These are phyloP conservation scores for Loxodes magnus DNA, from an alignment of 73 alveolate species.

Conservation along the genomic window DNA sequence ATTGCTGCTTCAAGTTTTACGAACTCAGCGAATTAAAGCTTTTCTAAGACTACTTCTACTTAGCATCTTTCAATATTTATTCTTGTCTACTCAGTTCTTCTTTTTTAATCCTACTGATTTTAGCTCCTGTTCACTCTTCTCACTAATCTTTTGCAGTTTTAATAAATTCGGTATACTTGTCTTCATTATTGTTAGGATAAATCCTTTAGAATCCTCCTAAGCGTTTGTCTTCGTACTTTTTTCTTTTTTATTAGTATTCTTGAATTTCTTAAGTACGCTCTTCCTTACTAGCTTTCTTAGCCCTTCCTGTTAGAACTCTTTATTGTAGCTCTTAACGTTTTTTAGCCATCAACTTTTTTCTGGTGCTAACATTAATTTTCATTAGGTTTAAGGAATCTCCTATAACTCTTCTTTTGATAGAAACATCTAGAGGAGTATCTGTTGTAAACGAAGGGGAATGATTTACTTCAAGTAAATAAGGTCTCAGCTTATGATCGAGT, in stretches of 20 bases:
- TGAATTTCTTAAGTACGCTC: conserved; percentile 13
- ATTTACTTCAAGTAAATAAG: conserved; percentile 60
- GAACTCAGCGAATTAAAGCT: too few relatives aligned
- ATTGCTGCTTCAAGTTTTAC: too few relatives aligned
- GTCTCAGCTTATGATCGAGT: conserved; percentile 36
- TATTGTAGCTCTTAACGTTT: conserved; percentile 9
- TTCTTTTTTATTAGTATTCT: conserved; percentile 17
- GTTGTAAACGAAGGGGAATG: conserved; percentile 63
- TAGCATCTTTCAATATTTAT: too few relatives aligned
- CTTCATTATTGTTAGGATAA: conserved; percentile 12
- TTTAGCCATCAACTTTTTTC: conserved; percentile 24
- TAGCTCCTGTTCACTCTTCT: conserved; percentile 10
- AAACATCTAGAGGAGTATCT: conserved; percentile 60
- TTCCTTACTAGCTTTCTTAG: conserved; percentile 17
- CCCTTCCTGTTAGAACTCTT: conserved; percentile 15
- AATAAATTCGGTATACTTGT: neutral
- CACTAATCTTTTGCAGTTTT: neutral
- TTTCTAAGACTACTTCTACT: too few relatives aligned
- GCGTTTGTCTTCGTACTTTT: conserved; percentile 29
- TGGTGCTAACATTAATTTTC: conserved; percentile 33
- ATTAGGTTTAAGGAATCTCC: conserved; percentile 42
- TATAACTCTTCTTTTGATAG: conserved; percentile 45
- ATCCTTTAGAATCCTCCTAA: conserved; percentile 25
- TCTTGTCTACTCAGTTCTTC: too few relatives aligned
- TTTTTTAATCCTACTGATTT: neutral